Conservation (phyloP, 116 monocot species). For the Dioscorea cayenensis region DNA sequence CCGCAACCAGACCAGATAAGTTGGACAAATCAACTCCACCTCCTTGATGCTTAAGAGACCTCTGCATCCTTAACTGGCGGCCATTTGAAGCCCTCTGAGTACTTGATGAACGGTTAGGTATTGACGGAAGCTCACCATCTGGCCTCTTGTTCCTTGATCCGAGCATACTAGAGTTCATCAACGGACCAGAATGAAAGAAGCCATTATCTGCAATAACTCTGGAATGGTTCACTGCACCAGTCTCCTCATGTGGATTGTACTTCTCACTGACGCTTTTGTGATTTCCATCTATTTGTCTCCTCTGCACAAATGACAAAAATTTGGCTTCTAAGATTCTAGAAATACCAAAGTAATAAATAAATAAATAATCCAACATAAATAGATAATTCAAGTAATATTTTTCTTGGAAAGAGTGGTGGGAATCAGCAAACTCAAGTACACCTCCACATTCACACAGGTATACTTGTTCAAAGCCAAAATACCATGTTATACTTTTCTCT, state of each 20-base stretch:
- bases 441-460: not conserved
- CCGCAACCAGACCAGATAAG: slow-evolving; percentile 24
- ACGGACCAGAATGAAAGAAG: slow-evolving; percentile 26
- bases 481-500: not conserved
- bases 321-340: not conserved
- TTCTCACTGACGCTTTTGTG: slow-evolving; percentile 44
- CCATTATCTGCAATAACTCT: slow-evolving; percentile 19
- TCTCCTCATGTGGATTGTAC: slow-evolving; percentile 30
- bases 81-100: slow-evolving; percentile 31
- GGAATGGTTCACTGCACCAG: slow-evolving; percentile 31
- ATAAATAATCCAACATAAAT: too few relatives aligned
- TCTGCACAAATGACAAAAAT: slow-evolving; percentile 23
- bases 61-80: slow-evolving; percentile 34
- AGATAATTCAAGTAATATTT: too few relatives aligned
- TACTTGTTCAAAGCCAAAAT: not conserved
- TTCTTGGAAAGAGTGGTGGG: not conserved
- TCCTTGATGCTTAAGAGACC: slow-evolving; percentile 22
- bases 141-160: slow-evolving; percentile 26
- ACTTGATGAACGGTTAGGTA: slow-evolving; percentile 31
- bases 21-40: slow-evolving; percentile 33
- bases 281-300: slow-evolving; percentile 27
- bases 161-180: slow-evolving; percentile 27
- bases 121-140: slow-evolving; percentile 5
- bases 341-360: too few relatives aligned
- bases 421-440: not conserved